Evolutionary conservation across 306 rosid species (phyloP).

Genomic region (Hippophae rhamnoides): DNA sequence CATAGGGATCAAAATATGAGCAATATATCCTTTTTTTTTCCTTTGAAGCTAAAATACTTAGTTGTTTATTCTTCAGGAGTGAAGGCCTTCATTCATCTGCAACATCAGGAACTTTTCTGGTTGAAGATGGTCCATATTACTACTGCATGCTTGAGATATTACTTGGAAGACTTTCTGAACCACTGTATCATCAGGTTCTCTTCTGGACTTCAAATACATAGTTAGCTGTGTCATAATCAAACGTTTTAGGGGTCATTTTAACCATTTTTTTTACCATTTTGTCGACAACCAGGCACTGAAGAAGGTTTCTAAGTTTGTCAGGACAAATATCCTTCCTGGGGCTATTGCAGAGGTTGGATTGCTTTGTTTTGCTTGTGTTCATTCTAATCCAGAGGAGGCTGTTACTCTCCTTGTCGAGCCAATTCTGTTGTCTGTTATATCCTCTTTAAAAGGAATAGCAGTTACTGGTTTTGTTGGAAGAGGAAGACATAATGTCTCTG

Average conservation of each 20-base stretch:
- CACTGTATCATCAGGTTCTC: slow-evolving; percentile 71
- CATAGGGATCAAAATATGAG: slow-evolving; percentile 1
- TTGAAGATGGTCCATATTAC: slow-evolving; percentile 93
- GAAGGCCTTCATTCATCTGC: slow-evolving; percentile 88
- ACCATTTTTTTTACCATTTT: slow-evolving; percentile 15
- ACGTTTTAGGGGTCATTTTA: slow-evolving; percentile 14
- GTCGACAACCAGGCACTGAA: slow-evolving; percentile 62
- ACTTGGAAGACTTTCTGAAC: slow-evolving; percentile 80
- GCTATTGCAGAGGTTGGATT: slow-evolving; percentile 97
- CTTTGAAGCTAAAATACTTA: slow-evolving; percentile 14
- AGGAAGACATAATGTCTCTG: slow-evolving; percentile 39
- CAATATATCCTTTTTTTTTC: neutral
- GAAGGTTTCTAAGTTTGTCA: slow-evolving; percentile 88
- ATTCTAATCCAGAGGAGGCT: slow-evolving; percentile 89
- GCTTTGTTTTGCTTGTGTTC: slow-evolving; percentile 93
- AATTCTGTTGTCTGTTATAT: slow-evolving; percentile 57
- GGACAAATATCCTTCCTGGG: slow-evolving; percentile 96
- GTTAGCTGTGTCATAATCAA: neutral
- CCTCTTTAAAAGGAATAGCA: slow-evolving; percentile 78
- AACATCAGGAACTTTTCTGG: slow-evolving; percentile 89
- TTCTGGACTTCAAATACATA: slow-evolving; percentile 14
- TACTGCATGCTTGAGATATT: slow-evolving; percentile 90
- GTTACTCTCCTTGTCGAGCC: slow-evolving; percentile 80
- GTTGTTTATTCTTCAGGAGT: slow-evolving; percentile 53
- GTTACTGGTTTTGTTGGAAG: slow-evolving; percentile 80